phyloP scores from a whole-genome alignment of 2,329 filamentous ascomycete species.

The Fusarium proliferatum region DNA sequence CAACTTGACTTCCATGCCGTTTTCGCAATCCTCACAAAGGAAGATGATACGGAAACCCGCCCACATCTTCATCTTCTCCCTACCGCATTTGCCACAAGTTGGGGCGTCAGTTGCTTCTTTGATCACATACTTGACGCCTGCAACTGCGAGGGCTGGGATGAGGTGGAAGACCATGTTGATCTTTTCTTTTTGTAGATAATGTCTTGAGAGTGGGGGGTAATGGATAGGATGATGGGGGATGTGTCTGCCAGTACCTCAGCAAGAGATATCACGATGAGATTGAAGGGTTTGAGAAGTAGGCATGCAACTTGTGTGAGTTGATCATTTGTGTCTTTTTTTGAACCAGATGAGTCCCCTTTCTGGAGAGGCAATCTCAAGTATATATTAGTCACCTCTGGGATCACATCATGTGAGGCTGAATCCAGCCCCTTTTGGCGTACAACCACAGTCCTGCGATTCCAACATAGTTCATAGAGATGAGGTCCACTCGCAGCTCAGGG shows the following conservation, averaged over 20 bases:
- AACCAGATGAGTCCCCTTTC: not conserved
- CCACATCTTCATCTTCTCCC: slow-evolving; percentile 1
- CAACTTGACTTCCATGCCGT: not conserved
- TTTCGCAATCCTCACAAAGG: not conserved
- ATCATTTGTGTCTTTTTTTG: not conserved
- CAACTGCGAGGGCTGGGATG: not conserved
- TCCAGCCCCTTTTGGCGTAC: not conserved
- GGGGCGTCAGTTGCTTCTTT: not conserved
- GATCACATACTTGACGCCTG: not conserved
- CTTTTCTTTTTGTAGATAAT: too few relatives aligned
- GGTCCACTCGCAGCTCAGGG: not conserved
- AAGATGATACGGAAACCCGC: not conserved
- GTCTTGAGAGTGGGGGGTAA: not conserved
- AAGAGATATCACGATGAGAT: not conserved
- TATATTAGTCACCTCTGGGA: not conserved
- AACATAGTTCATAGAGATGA: fast-evolving
- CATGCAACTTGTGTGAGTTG: fast-evolving
- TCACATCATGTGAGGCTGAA: not conserved
- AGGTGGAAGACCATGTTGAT: not conserved
- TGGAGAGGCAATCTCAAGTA: not conserved
- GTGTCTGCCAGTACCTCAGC: not conserved
- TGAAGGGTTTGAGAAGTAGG: fast-evolving
- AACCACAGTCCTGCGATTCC: fast-evolving
- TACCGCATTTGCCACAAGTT: not conserved
- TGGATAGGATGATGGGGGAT: not conserved